These are phyloP conservation scores for Silybum marianum DNA, from an alignment of 129 eudicot genomes.

Conservation along the genomic window DNA sequence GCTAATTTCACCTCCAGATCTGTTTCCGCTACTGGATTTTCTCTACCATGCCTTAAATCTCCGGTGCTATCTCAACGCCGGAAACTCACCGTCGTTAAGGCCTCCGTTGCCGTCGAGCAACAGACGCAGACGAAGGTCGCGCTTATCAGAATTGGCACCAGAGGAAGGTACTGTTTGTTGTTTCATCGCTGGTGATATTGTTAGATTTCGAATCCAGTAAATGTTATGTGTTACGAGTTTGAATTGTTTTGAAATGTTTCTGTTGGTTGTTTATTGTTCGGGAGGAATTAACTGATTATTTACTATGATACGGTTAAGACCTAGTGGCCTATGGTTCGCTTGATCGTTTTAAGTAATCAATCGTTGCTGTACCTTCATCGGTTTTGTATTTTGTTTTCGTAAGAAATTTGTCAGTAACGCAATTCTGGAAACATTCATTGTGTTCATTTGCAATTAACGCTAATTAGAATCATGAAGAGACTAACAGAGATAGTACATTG, in stretches of 20 bases:
- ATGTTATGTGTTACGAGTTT: not conserved
- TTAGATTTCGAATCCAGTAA: not conserved
- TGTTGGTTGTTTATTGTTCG: not conserved
- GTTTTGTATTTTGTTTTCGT: not conserved
- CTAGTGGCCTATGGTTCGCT: not conserved
- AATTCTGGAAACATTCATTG: not conserved
- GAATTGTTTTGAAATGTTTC: not conserved
- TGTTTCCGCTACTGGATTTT: conserved; percentile 42
- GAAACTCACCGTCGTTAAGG: conserved; percentile 30
- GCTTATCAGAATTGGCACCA: conserved; percentile 69
- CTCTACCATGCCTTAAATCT: conserved; percentile 29
- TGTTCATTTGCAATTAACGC: not conserved
- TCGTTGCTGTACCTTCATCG: not conserved
- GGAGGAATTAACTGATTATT: too few species aligned
- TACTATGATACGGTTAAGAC: not conserved
- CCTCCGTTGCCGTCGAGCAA: conserved; percentile 71
- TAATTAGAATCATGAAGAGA: not conserved
- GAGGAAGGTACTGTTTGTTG: conserved; percentile 62
- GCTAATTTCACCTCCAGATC: conserved; percentile 35
- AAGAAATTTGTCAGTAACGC: not conserved
- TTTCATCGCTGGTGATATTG: not conserved
- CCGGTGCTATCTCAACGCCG: conserved; percentile 22
- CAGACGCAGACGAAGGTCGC: conserved; percentile 58
- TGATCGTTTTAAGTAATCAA: not conserved
- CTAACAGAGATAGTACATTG: not conserved